Percentiles rank a stretch among this genome's conserved stretches.
Evolutionary conservation across 306 rosid species (phyloP).

Genomic region (Hylodesmum podocarpum): DNA sequence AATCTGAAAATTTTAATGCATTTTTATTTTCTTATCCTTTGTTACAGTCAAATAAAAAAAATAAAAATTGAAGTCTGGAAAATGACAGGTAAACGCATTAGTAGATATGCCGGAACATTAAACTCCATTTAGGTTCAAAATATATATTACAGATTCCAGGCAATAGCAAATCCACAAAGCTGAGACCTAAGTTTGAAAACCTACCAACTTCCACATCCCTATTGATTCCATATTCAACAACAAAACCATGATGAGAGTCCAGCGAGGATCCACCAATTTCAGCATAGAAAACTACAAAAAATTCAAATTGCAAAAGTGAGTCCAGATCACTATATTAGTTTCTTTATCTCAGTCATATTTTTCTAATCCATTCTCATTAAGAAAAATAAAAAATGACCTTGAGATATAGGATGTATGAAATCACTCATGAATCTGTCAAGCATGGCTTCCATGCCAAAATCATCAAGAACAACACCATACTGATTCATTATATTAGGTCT

Average conservation of each 20-base stretch:
- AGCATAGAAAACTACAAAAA: conserved; percentile 73
- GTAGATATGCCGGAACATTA: conserved; percentile 8
- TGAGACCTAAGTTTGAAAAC: conserved; percentile 30
- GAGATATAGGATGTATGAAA: conserved; percentile 72
- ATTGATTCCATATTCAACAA: conserved; percentile 87
- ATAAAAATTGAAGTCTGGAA: neutral
- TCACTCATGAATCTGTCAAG: conserved; percentile 75
- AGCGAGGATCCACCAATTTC: conserved; percentile 90
- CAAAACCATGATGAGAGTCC: conserved; percentile 97
- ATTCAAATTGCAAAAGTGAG: conserved; percentile 34
- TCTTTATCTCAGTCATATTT: conserved; percentile 9
- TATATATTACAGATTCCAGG: neutral
- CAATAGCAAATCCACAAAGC: neutral
- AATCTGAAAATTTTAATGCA: neutral
- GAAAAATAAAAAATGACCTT: conserved; percentile 43
- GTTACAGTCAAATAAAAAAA: neutral
- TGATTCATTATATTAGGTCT: conserved; percentile 92
- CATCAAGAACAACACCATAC: conserved; percentile 95
- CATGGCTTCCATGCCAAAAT: conserved; percentile 87
- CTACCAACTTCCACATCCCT: conserved; percentile 92
- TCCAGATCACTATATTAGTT: neutral
- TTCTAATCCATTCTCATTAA: conserved; percentile 16
- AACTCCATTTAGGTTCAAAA: neutral
- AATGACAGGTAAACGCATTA: neutral
- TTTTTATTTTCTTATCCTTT: neutral